A percentile compares a stretch with the other conserved stretches of the same genome.
Conservation (phyloP, 345 rosid species). For the Streptanthus diversifolius region DNA sequence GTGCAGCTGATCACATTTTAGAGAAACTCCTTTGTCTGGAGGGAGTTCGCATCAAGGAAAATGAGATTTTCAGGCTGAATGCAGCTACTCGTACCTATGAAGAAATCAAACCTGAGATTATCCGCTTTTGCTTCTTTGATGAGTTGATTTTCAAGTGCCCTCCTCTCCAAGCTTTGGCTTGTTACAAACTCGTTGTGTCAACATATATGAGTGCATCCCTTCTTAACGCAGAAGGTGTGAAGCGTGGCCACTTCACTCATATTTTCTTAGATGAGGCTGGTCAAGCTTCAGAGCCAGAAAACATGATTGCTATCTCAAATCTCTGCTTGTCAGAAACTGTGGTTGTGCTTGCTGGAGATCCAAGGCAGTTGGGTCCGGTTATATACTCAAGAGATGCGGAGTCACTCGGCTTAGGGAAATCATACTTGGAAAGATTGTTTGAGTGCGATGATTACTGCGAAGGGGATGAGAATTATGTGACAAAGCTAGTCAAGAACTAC, state of each 20-base stretch:
- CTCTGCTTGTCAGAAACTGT: constrained; percentile 63
- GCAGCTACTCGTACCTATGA: constrained; percentile 71
- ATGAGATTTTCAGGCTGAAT: constrained; percentile 78
- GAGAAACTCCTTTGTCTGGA: constrained; percentile 56
- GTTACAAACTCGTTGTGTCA: constrained; percentile 60
- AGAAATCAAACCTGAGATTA: constrained; percentile 56
- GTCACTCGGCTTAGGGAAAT: constrained; percentile 57
- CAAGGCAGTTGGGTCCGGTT: constrained; percentile 93
- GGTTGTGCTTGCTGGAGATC: constrained; percentile 95
- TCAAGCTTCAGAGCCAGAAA: constrained; percentile 97
- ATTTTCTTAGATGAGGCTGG: constrained; percentile 93
- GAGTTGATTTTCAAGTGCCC: constrained; percentile 67
- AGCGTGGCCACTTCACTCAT: constrained; percentile 81
- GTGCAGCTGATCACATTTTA: constrained; percentile 82
- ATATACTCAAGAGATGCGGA: constrained; percentile 70
- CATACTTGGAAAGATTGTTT: constrained; percentile 78
- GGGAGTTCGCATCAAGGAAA: constrained; percentile 43
- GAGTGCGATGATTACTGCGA: constrained; percentile 48
- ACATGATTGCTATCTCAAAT: constrained; percentile 67
- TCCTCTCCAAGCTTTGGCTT: constrained; percentile 49
- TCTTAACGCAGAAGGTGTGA: constrained; percentile 73
- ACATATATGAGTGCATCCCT: constrained; percentile 87
- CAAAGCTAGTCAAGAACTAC: constrained; percentile 70
- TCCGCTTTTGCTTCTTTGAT: constrained; percentile 67
- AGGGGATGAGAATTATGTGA: constrained; percentile 64